Conservation (phyloP, 2,329 filamentous ascomycete species). For the Aspergillus fischeri region DNA sequence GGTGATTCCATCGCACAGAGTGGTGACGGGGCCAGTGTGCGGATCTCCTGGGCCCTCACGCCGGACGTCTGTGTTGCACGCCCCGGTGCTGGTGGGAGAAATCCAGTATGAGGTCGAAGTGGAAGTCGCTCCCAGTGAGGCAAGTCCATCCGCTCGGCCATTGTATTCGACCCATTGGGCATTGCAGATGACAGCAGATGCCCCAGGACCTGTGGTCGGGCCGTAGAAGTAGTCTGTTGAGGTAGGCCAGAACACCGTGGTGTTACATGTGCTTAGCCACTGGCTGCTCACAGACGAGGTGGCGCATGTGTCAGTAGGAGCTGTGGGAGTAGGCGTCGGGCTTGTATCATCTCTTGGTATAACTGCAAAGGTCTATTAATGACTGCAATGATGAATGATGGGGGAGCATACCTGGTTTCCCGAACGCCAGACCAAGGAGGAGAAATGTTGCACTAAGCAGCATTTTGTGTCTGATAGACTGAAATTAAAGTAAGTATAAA, state of each 20-base stretch:
- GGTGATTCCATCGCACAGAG: slow-evolving; percentile 17
- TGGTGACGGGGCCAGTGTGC: slow-evolving; percentile 18
- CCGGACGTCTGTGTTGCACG: slow-evolving; percentile 11
- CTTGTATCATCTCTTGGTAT: no score
- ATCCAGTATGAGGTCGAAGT: slow-evolving; percentile 8
- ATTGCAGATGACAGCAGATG: slow-evolving; percentile 18
- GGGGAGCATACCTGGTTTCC: no score
- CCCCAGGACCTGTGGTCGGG: slow-evolving; percentile 17
- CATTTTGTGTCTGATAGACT: no score
- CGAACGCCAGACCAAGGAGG: no score
- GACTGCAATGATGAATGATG: no score
- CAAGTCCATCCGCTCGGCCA: slow-evolving; percentile 9
- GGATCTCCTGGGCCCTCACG: slow-evolving; percentile 11
- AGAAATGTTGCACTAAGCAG: no score
- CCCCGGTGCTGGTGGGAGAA: slow-evolving; percentile 15
- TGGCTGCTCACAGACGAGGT: slow-evolving; percentile 25
- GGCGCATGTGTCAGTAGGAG: no score
- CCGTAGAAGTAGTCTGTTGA: slow-evolving; percentile 23
- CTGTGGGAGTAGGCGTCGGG: no score
- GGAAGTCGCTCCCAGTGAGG: slow-evolving; percentile 15
- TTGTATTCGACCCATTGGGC: slow-evolving; percentile 18
- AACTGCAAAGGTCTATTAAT: no score
- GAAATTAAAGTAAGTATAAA: no score
- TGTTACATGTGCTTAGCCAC: slow-evolving; percentile 17
- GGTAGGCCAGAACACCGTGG: slow-evolving; percentile 22